phyloP scores from a whole-genome alignment of 306 rosid genomes.

The Canavalia gladiata region DNA sequence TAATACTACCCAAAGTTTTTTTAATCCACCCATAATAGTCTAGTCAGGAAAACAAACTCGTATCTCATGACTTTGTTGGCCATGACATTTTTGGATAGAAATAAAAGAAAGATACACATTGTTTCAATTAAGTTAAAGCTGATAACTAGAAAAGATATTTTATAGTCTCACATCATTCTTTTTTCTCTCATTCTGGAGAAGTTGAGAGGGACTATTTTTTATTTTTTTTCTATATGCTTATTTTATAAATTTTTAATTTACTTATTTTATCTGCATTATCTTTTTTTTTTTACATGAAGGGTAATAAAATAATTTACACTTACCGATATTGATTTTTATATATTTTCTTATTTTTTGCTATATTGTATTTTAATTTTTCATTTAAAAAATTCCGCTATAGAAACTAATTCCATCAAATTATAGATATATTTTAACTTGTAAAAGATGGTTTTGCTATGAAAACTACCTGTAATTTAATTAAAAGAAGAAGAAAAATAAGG shows the following conservation, averaged over 20 bases:
- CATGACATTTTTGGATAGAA: not conserved
- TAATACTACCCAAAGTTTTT: not conserved
- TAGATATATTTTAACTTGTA: too few relatives aligned
- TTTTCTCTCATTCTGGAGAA: not conserved
- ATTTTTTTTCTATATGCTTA: not conserved
- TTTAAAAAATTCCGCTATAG: too few relatives aligned
- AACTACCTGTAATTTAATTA: too few relatives aligned
- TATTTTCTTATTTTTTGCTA: not conserved
- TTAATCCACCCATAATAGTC: slow-evolving; percentile 16
- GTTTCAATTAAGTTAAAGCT: not conserved
- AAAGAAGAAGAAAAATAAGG: not conserved
- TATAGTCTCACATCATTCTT: not conserved
- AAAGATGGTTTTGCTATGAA: too few relatives aligned
- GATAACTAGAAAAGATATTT: not conserved
- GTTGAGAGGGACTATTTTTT: not conserved
- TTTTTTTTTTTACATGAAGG: not conserved
- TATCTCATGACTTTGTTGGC: not conserved
- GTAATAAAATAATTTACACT: not conserved
- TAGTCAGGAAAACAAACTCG: slow-evolving; percentile 5
- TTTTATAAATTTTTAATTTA: not conserved
- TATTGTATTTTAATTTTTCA: not conserved
- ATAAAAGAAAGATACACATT: not conserved
- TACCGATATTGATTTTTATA: not conserved
- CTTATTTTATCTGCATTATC: not conserved
- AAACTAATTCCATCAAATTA: too few relatives aligned